A percentile compares a stretch with the other conserved stretches of the same genome.
Evolutionary conservation across 805 yeast species (phyloP).

Genomic region (Kodamaea laetipori): DNA sequence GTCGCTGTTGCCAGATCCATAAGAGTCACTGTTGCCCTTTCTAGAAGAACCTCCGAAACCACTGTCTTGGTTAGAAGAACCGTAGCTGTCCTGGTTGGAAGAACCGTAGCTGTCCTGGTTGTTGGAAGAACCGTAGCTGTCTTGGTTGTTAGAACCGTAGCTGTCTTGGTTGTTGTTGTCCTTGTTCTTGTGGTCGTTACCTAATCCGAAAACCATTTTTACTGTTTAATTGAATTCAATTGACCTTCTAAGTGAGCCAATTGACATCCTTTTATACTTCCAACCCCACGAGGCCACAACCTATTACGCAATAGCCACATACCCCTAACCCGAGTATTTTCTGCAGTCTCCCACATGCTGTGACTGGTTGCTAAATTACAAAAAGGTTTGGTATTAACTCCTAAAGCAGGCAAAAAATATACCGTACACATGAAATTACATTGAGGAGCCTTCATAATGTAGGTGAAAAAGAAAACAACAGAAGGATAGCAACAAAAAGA

Average conservation of each 20-base stretch:
- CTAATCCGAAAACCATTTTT: conserved; percentile 39
- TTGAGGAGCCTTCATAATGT: neutral
- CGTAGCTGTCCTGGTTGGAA: conserved; percentile 18
- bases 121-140: conserved; percentile 18
- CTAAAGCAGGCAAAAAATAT: conserved; percentile 3
- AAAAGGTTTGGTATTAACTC: neutral
- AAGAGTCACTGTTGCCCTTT: conserved; percentile 23
- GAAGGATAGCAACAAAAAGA: neutral
- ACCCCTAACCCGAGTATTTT: conserved; percentile 1
- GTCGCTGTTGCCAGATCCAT: conserved; percentile 22
- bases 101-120: conserved; percentile 18
- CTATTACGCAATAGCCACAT: conserved; percentile 4
- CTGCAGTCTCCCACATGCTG: conserved; percentile 5
- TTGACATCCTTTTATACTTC: conserved; percentile 2
- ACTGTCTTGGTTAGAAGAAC: conserved; percentile 18
- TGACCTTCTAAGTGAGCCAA: neutral
- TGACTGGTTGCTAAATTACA: conserved; percentile 1
- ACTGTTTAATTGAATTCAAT: neutral
- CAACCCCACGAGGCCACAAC: conserved; percentile 5
- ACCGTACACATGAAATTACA: neutral
- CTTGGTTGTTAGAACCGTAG: conserved; percentile 17
- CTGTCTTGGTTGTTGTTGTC: conserved; percentile 19
- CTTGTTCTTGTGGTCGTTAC: conserved; percentile 27
- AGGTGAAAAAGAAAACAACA: neutral
- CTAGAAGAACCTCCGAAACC: conserved; percentile 23